phyloP scores from a whole-genome alignment of 305 asterid genomes.

The Plantago lanceolata region DNA sequence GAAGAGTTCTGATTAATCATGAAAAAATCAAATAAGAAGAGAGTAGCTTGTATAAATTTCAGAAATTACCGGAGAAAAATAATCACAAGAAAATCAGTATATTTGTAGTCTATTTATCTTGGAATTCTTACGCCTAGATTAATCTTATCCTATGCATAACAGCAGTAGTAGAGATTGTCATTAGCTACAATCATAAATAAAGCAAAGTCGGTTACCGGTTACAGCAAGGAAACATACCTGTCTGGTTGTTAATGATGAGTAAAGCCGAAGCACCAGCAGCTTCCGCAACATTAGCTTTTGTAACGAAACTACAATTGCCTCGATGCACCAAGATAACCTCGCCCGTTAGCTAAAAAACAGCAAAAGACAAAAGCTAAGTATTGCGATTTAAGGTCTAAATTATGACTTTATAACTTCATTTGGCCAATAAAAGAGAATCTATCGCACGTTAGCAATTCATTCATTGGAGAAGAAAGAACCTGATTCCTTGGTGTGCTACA shows the following conservation, averaged over 20 bases:
- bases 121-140: slow-evolving; percentile 1
- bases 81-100: slow-evolving; percentile 7
- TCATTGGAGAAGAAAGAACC: slow-evolving; percentile 35
- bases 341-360: slow-evolving; percentile 61
- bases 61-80: neutral
- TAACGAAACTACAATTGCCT: slow-evolving; percentile 86
- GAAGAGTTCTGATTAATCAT: slow-evolving; percentile 63
- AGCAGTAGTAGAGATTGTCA: slow-evolving; percentile 1
- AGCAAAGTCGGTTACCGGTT: neutral
- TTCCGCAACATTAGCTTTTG: slow-evolving; percentile 87
- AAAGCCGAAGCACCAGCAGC: slow-evolving; percentile 95
- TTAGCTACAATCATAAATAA: neutral
- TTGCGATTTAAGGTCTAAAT: slow-evolving; percentile 8
- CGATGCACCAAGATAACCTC: slow-evolving; percentile 88
- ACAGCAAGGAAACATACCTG: slow-evolving; percentile 37
- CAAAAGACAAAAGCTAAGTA: slow-evolving; percentile 13
- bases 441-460: neutral
- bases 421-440: neutral
- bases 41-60: too few species aligned
- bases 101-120: neutral
- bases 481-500: slow-evolving; percentile 70
- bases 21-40: neutral
- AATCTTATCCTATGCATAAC: neutral
- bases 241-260: slow-evolving; percentile 73
- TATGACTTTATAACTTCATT: neutral